Evolutionary conservation across 2,329 filamentous ascomycete genomes (phyloP).

Genomic region (Trichophyton schoenleinii): DNA sequence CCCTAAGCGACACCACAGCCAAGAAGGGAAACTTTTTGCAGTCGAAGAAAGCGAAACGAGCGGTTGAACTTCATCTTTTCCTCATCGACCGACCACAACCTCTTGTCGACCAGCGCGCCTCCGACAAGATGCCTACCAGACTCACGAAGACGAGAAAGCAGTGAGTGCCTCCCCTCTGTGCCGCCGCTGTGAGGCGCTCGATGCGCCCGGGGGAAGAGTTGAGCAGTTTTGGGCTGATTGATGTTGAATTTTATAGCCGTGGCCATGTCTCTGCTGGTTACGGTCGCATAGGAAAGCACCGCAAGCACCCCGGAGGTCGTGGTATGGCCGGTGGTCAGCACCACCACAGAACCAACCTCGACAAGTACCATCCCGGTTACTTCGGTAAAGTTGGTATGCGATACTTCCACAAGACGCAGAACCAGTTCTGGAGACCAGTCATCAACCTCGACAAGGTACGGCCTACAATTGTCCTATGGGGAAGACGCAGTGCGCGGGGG

Average conservation of each 20-base stretch:
- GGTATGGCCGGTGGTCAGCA: conserved; percentile 97
- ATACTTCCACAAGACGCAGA: conserved; percentile 91
- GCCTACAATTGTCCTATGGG: neutral
- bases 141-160: conserved; percentile 39
- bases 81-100: neutral
- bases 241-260: conserved; percentile 47
- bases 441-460: conserved; percentile 97
- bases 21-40: conserved; percentile 13
- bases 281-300: conserved; percentile 97
- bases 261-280: conserved; percentile 97
- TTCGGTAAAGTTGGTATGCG: conserved; percentile 95
- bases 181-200: neutral
- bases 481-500: neutral
- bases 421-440: conserved; percentile 96
- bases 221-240: neutral
- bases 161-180: conserved; percentile 25
- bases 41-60: conserved; percentile 1
- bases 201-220: neutral
- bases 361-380: conserved; percentile 97
- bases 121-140: conserved; percentile 41
- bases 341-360: conserved; percentile 88
- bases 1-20: conserved; percentile 12
- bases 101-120: conserved; percentile 30
- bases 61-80: conserved; percentile 25
- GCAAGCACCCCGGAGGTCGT: conserved; percentile 72